Percentiles rank a stretch among this genome's conserved stretches.
Evolutionary conservation across 192 early-diverging fungal genomes (phyloP).

Genomic region (Backusella luteola): DNA sequence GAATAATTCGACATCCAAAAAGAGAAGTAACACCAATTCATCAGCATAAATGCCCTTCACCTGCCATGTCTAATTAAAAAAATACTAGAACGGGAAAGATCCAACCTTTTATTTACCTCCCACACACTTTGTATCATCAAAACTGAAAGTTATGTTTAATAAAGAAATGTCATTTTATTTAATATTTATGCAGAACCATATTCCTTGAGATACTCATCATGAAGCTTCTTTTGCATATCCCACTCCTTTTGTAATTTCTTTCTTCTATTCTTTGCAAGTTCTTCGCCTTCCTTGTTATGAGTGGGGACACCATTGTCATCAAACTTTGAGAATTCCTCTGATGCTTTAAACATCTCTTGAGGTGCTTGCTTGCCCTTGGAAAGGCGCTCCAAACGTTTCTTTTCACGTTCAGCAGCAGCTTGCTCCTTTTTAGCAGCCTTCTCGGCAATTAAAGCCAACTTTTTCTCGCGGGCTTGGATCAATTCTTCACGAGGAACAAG

Average conservation of each 20-base stretch:
- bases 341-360: slow-evolving; percentile 78
- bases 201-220: slow-evolving; percentile 74
- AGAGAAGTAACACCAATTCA: too few relatives aligned
- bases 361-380: slow-evolving; percentile 78
- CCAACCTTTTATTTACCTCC: not conserved
- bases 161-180: not conserved
- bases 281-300: slow-evolving; percentile 77
- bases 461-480: slow-evolving; percentile 63
- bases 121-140: not conserved
- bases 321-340: slow-evolving; percentile 68
- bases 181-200: not conserved
- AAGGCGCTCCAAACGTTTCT: slow-evolving; percentile 65
- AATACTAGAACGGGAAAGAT: too few relatives aligned
- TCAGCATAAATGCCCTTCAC: too few relatives aligned
- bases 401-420: slow-evolving; percentile 56
- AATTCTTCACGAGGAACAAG: slow-evolving; percentile 76
- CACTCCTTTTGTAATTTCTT: slow-evolving; percentile 91
- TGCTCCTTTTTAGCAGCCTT: slow-evolving; percentile 63
- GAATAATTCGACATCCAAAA: too few relatives aligned
- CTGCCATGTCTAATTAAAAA: too few relatives aligned
- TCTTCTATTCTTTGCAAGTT: slow-evolving; percentile 75
- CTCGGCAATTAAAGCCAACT: slow-evolving; percentile 61
- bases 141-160: too few relatives aligned
- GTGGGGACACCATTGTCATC: slow-evolving; percentile 88
- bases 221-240: slow-evolving; percentile 85